A percentile compares a stretch with the other conserved stretches of the same genome.
These are phyloP conservation scores for Salix dunnii DNA, from an alignment of 345 rosid genomes.

Conservation along the genomic window DNA sequence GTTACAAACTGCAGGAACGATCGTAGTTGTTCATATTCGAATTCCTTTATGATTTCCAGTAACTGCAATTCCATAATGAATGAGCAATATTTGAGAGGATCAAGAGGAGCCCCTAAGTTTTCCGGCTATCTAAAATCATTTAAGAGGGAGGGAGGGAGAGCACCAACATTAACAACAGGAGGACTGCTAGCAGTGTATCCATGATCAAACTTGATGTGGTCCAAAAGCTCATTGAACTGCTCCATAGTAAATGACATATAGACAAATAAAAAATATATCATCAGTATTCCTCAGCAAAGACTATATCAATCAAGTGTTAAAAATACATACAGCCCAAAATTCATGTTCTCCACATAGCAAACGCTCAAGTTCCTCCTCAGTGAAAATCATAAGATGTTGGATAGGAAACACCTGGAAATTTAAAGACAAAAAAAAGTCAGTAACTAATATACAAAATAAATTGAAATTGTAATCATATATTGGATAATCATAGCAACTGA, in stretches of 20 bases:
- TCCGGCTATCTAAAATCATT: too few relatives aligned
- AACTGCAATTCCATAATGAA: constrained; percentile 44
- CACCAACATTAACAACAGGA: constrained; percentile 61
- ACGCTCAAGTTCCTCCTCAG: constrained; percentile 78
- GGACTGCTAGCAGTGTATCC: constrained; percentile 98
- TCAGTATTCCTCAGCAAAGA: constrained; percentile 4
- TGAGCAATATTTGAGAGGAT: neutral
- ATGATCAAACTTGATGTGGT: constrained; percentile 94
- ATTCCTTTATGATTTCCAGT: constrained; percentile 72
- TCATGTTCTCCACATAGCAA: constrained; percentile 84
- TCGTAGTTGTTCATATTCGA: constrained; percentile 53
- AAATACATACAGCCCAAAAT: constrained; percentile 55
- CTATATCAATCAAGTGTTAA: constrained; percentile 12
- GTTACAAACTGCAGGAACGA: constrained; percentile 93
- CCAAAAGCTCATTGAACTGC: constrained; percentile 75
- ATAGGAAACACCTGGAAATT: constrained; percentile 70
- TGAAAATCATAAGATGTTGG: constrained; percentile 65
- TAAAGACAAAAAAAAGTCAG: neutral
- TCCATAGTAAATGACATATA: neutral
- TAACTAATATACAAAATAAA: neutral
- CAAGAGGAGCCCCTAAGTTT: too few relatives aligned
- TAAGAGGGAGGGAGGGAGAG: neutral
- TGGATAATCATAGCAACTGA: neutral
- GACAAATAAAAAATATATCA: neutral
- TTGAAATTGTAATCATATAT: neutral